A percentile compares a stretch with the other conserved stretches of the same genome.
phyloP scores from a whole-genome alignment of 257 asterid species.

The Petunia axillaris region DNA sequence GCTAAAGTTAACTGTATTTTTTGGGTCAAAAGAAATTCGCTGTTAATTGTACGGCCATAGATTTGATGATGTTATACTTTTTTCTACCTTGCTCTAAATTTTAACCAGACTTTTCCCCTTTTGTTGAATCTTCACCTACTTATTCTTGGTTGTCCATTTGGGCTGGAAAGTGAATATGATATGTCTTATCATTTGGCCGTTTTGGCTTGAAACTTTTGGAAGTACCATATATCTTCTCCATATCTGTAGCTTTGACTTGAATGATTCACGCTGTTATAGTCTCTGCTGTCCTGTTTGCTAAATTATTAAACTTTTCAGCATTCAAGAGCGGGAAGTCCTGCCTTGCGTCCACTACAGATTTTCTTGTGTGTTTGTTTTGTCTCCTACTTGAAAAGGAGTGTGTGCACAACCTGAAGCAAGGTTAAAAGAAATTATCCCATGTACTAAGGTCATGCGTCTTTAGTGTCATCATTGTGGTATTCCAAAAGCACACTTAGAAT shows the following conservation, averaged over 20 bases:
- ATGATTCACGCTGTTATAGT: neutral
- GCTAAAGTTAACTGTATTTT: neutral
- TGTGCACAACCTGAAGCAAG: conserved; percentile 9
- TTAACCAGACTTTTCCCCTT: neutral
- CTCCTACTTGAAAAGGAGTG: conserved; percentile 7
- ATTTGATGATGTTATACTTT: neutral
- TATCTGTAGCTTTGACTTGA: conserved; percentile 7
- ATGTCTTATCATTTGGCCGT: conserved; percentile 18
- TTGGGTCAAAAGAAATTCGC: neutral
- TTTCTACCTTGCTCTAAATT: neutral
- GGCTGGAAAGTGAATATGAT: neutral
- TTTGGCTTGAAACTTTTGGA: neutral
- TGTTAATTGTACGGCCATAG: neutral
- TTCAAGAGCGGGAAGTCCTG: conserved; percentile 19
- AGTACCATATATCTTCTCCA: conserved; percentile 20
- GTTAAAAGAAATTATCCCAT: neutral
- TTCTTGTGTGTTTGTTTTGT: neutral
- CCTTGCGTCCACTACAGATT: conserved; percentile 6
- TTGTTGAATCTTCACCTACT: conserved; percentile 10
- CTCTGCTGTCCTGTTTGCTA: conserved; percentile 5
- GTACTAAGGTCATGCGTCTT: conserved; percentile 20
- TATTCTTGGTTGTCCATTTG: conserved; percentile 22
- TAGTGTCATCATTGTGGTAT: conserved; percentile 9
- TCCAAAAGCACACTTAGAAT: neutral
- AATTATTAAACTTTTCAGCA: conserved; percentile 7